Conservation (phyloP, 768 basidiomycete species). For the Suillus tomentosus region DNA sequence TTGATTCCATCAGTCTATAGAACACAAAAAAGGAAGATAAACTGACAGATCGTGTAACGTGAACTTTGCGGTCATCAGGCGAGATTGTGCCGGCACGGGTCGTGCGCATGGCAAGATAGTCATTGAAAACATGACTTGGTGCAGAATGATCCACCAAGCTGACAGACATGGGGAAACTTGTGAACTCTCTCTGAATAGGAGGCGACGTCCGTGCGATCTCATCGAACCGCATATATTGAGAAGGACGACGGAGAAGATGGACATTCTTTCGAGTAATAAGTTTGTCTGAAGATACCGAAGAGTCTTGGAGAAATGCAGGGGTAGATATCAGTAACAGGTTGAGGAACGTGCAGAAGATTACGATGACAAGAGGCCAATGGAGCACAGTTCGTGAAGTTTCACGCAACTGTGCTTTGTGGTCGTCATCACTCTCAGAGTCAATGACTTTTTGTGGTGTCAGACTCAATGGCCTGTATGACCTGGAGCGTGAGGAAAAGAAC, state of each 20-base stretch:
- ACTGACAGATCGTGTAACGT: background rate
- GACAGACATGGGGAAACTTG: slow-evolving; percentile 1
- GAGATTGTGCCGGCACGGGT: slow-evolving; percentile 1
- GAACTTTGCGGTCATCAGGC: slow-evolving; percentile 4
- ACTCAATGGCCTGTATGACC: background rate
- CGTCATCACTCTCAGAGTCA: slow-evolving; percentile 1
- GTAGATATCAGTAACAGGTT: background rate
- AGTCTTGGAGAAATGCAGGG: background rate
- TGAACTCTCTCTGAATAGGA: background rate
- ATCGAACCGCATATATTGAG: slow-evolving; percentile 1
- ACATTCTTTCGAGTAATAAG: slow-evolving; percentile 3
- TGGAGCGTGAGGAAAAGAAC: background rate
- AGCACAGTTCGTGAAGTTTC: background rate
- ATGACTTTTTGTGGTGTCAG: background rate
- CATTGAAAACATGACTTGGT: background rate
- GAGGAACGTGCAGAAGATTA: slow-evolving; percentile 1
- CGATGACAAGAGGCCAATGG: background rate
- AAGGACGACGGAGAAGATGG: slow-evolving; percentile 2
- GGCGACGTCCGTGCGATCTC: background rate
- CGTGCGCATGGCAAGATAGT: background rate
- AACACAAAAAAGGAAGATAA: background rate
- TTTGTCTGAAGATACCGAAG: background rate
- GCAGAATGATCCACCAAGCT: slow-evolving; percentile 2
- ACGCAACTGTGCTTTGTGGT: background rate
- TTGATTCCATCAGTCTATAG: background rate